phyloP scores from a whole-genome alignment of 2,329 filamentous ascomycete species.

The Verticillium nubilum region DNA sequence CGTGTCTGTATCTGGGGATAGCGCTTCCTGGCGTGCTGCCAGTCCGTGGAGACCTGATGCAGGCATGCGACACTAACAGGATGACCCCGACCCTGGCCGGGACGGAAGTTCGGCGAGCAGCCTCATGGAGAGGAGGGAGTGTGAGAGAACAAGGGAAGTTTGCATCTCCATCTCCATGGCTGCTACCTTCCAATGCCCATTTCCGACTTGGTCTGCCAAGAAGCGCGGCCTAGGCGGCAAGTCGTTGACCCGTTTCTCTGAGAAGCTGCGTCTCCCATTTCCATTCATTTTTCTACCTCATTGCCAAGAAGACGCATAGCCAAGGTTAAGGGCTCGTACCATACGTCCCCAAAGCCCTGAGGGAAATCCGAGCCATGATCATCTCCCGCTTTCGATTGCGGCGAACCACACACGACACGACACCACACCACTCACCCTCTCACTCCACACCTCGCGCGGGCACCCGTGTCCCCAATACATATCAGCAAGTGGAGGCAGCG shows the following conservation, averaged over 20 bases:
- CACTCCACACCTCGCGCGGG: not conserved
- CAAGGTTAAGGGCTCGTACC: not conserved
- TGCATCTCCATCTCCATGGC: not conserved
- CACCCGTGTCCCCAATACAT: not conserved
- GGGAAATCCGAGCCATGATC: not conserved
- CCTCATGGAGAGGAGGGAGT: not conserved
- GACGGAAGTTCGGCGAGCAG: not conserved
- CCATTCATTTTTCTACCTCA: not conserved
- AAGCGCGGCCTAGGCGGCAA: not conserved
- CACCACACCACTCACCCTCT: not conserved
- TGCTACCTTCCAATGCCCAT: not conserved
- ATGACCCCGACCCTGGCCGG: not conserved
- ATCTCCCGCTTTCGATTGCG: not conserved
- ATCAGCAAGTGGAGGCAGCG: not conserved
- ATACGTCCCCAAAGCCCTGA: not conserved
- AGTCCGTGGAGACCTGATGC: not conserved
- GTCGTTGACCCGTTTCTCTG: not conserved
- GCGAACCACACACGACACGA: not conserved
- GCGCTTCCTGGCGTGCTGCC: not conserved
- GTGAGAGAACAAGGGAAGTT: not conserved
- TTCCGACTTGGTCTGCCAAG: not conserved
- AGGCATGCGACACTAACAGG: not conserved
- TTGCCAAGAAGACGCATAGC: not conserved
- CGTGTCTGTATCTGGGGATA: not conserved
- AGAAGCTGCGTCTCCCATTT: not conserved